Conservation (phyloP, 345 rosid genomes). For the Fremontodendron californicum region DNA sequence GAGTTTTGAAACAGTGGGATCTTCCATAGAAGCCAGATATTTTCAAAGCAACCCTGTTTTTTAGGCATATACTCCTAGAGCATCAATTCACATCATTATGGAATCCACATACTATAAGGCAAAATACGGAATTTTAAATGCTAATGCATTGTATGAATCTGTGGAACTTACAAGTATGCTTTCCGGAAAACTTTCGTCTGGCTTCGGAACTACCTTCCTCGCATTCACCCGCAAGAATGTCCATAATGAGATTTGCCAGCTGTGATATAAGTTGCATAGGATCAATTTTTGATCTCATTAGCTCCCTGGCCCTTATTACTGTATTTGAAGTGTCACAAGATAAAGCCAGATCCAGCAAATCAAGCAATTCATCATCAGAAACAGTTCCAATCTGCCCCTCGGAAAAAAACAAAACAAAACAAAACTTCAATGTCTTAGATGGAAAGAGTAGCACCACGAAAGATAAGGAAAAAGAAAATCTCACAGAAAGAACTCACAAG, state of each 20-base stretch:
- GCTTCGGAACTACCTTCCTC: constrained; percentile 58
- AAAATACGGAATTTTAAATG: too few relatives aligned
- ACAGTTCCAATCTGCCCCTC: constrained; percentile 76
- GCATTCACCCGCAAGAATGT: constrained; percentile 67
- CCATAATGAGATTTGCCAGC: constrained; percentile 89
- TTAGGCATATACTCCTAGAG: background rate
- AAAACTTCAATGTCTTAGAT: constrained; percentile 2
- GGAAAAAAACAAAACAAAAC: background rate
- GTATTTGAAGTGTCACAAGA: constrained; percentile 91
- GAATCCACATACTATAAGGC: background rate
- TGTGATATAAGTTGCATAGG: constrained; percentile 91
- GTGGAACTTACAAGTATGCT: constrained; percentile 54
- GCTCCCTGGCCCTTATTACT: constrained; percentile 85
- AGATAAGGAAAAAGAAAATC: constrained; percentile 1
- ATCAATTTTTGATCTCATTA: constrained; percentile 94
- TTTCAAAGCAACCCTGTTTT: background rate
- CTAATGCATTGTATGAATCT: too few relatives aligned
- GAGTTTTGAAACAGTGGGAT: background rate
- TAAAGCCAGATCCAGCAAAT: constrained; percentile 81
- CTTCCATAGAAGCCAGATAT: background rate
- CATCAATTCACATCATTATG: background rate
- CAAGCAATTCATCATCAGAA: constrained; percentile 90
- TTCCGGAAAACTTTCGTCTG: constrained; percentile 46
- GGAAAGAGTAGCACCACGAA: background rate
- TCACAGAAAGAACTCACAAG: constrained; percentile 63